phyloP scores from a whole-genome alignment of 768 basidiomycete species.

The Podaxis sp. region DNA sequence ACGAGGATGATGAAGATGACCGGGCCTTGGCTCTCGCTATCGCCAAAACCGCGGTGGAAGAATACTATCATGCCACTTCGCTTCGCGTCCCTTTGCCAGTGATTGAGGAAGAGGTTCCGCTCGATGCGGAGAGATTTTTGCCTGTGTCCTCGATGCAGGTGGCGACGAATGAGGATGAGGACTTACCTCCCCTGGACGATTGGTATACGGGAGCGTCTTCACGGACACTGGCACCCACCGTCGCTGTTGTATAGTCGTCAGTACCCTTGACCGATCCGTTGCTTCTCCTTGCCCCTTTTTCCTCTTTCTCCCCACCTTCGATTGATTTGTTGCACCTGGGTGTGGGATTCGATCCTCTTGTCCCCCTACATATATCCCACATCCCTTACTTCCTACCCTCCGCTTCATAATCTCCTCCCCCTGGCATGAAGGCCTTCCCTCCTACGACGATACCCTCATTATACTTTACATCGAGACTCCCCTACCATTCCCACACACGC shows the following conservation, averaged over 20 bases:
- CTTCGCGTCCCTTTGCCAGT: slow-evolving; percentile 10
- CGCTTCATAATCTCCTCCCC: not conserved
- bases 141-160: slow-evolving; percentile 1
- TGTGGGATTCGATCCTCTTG: no score
- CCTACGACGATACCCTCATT: not conserved
- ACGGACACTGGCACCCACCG: slow-evolving; percentile 13
- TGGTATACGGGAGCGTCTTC: slow-evolving; percentile 33
- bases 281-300: not conserved
- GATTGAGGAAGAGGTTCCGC: slow-evolving; percentile 14
- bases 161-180: slow-evolving; percentile 26
- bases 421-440: not conserved
- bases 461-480: not conserved
- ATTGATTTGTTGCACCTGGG: not conserved
- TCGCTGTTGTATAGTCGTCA: slow-evolving; percentile 1
- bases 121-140: slow-evolving; percentile 4
- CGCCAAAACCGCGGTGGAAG: slow-evolving; percentile 12
- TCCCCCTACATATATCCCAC: not conserved
- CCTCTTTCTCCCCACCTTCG: not conserved
- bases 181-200: slow-evolving; percentile 39
- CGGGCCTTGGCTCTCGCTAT: slow-evolving; percentile 13
- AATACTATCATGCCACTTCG: slow-evolving; percentile 7
- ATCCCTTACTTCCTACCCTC: not conserved
- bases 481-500: not conserved
- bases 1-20: slow-evolving; percentile 22
- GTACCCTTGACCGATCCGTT: not conserved